Evolutionary conservation across 352 stramenopile species (phyloP).

Genomic region (Pythium biforme): DNA sequence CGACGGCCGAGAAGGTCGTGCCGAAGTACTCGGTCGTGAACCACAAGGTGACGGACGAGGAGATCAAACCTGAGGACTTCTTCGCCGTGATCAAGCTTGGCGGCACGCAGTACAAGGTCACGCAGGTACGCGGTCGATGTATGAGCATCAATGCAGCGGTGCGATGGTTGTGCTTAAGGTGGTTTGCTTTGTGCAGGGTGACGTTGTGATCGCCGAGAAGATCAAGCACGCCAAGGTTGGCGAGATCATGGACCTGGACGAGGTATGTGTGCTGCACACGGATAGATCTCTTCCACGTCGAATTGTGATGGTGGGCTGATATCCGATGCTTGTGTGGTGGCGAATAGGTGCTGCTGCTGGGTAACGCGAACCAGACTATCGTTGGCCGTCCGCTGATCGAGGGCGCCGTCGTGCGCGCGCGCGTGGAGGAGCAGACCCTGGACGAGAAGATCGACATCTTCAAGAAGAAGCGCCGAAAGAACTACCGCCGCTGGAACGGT

Average conservation of each 20-base stretch:
- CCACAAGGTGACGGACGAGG: conserved; percentile 67
- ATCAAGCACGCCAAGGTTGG: conserved; percentile 85
- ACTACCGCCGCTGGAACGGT: conserved; percentile 87
- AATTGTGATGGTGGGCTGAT: neutral
- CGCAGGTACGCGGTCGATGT: conserved; percentile 38
- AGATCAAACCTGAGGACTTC: conserved; percentile 69
- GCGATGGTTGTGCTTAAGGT: conserved; percentile 3
- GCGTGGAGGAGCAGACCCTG: conserved; percentile 85
- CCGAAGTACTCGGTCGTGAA: conserved; percentile 72
- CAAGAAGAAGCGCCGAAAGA: conserved; percentile 91
- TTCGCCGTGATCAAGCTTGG: conserved; percentile 85
- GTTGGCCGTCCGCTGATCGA: conserved; percentile 68
- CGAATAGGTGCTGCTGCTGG: conserved; percentile 66
- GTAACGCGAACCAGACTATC: conserved; percentile 84
- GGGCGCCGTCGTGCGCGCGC: conserved; percentile 70
- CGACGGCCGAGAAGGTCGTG: conserved; percentile 17
- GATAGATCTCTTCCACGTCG: neutral
- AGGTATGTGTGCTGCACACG: conserved; percentile 34
- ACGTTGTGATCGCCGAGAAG: conserved; percentile 84
- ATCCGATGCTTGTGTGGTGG: neutral
- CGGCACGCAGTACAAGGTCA: conserved; percentile 87
- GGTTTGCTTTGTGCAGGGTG: conserved; percentile 34
- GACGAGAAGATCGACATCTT: conserved; percentile 89
- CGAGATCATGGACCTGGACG: conserved; percentile 78
- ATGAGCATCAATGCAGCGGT: neutral